Base-by-base conservation (phyloP, 176 grass and related monocot species). In the Tillandsia fasciculata region DNA sequence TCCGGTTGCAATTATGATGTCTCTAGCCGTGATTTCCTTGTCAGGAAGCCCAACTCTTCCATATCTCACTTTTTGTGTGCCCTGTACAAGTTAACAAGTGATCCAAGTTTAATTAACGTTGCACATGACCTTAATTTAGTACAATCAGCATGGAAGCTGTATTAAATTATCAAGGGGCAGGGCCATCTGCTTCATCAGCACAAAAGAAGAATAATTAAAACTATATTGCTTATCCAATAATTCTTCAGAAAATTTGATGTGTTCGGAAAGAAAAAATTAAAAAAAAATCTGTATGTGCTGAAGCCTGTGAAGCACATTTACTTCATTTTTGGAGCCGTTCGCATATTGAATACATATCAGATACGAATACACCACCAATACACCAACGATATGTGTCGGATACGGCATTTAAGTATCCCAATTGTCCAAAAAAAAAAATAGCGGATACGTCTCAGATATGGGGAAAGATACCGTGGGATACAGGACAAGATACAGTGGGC, bases 1-100 rank as follows among this genome's bases (percentile, higher is more conserved):
- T 52, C 88, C 89, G 67, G 88, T 96, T 17, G 89, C 88, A 79
- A 96, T 96, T 73, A 96, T 92, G 57, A 90, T 92, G 77, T 96
- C 88, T 63, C 66, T 88, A 51, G 86, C 83, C 57, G 88, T 92
- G 72, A 96, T 79, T 84, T 92, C 93, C 83, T 86, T 92, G 61
- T 90, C 86, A 26, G 87, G 83, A 50, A 79, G 81, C 70, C 91
- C 91, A 58, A 77, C 75, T 81, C 89, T 91, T 74, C 93, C 89
- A 50, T 90, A 96, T 29, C 82, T 91, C 29, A 92, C 81, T 57
- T 77, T 92, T 72, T 96, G 93, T 50, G 85, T 81, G 50, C 88
- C 89, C 93, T 96, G 81, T 70, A 84, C 53, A 80, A 47, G 71
- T 51, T 13, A 78, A 52, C 12, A 64, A 61, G 11, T 3, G 67